Evolutionary conservation across 805 yeast genomes (phyloP).

Genomic region (Saturnispora hagleri): DNA sequence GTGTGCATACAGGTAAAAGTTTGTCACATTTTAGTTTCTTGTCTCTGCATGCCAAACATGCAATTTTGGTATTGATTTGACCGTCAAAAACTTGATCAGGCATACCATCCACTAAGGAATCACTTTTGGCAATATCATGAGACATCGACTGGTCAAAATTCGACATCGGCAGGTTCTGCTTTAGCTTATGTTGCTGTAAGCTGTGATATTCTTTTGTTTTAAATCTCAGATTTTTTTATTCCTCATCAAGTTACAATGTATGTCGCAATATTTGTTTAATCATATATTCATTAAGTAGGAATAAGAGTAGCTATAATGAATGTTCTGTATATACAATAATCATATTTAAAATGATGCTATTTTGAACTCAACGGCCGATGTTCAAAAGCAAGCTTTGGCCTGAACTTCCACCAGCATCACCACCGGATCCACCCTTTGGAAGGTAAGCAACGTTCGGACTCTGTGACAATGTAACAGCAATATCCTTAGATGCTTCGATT

Average conservation of each 20-base stretch:
- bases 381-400: constrained; percentile 53
- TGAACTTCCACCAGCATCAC: constrained; percentile 29
- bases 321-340: background rate
- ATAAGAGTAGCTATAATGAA: background rate
- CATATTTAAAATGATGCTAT: background rate
- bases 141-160: background rate
- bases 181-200: background rate
- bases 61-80: constrained; percentile 17
- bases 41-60: constrained; percentile 26
- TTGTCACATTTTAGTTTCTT: constrained; percentile 27
- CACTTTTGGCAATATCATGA: background rate
- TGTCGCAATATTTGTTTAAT: background rate
- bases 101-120: background rate
- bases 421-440: constrained; percentile 44
- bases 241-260: background rate
- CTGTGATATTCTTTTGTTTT: too few species aligned
- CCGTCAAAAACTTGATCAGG: constrained; percentile 5
- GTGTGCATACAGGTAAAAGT: constrained; percentile 18
- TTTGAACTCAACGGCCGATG: constrained; percentile 46
- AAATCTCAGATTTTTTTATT: too few species aligned
- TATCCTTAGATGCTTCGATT: constrained; percentile 93
- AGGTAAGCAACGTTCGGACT: constrained; percentile 84
- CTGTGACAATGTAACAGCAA: constrained; percentile 76
- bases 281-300: background rate
- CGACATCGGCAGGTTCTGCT: background rate